These are phyloP conservation scores for Cordyceps militaris DNA, from an alignment of 2,329 filamentous ascomycete genomes.

Conservation along the genomic window DNA sequence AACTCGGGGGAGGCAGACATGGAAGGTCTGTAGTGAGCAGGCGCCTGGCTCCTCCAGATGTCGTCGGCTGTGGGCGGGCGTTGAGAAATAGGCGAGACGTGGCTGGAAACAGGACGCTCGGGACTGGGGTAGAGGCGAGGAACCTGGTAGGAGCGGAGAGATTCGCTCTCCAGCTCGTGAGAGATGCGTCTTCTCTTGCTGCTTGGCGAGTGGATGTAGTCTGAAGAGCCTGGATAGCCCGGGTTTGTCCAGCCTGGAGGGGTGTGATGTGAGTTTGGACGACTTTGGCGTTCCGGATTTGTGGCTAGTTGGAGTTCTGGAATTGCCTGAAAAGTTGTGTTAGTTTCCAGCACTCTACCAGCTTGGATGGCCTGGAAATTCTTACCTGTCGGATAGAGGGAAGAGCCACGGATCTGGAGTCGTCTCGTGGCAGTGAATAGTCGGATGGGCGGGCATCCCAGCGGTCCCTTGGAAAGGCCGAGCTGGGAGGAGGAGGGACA, in stretches of 20 bases:
- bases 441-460: constrained; percentile 34
- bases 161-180: constrained; percentile 33
- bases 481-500: constrained; percentile 37
- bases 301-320: constrained; percentile 36
- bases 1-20: constrained; percentile 14
- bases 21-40: constrained; percentile 15
- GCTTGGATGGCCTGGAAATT: not conserved
- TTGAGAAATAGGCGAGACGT: constrained; percentile 29
- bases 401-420: constrained; percentile 37
- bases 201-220: constrained; percentile 45
- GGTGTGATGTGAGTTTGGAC: constrained; percentile 23
- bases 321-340: constrained; percentile 31
- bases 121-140: constrained; percentile 40
- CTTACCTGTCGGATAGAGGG: constrained; percentile 48
- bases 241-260: constrained; percentile 27
- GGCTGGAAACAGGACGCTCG: constrained; percentile 24
- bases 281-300: constrained; percentile 26
- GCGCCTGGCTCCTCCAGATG: constrained; percentile 7
- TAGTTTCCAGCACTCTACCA: constrained; percentile 12
- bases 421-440: constrained; percentile 28
- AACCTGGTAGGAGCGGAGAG: constrained; percentile 35
- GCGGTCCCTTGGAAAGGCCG: constrained; percentile 33
- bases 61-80: constrained; percentile 8
- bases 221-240: constrained; percentile 32
- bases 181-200: constrained; percentile 42